Base-by-base conservation (phyloP, 2,329 filamentous ascomycete genomes). In the Penicillium janthinellum region DNA sequence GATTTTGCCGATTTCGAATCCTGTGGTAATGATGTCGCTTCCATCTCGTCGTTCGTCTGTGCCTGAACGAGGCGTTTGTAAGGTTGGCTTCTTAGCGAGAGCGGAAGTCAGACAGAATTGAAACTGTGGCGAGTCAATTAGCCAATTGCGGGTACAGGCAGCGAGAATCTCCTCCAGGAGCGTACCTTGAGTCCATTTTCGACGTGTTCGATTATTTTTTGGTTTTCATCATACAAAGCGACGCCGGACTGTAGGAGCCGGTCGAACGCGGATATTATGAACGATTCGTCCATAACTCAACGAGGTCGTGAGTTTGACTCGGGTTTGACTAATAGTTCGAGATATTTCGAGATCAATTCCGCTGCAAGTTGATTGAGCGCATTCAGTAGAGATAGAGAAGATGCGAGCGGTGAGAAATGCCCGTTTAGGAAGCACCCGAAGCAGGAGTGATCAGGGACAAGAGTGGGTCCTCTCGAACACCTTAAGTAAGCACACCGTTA, bases 1-100 rank as follows among this genome's bases (percentile, higher is more conserved):
- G 11, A 49, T 39, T 31, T 49, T 22, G 37, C 54, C 45, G 42
- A 56, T 56, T 39, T 50, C 54, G 34, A 56, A 56, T 7, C 54
- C 54, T 5, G 20, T 7, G 37, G 44, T 56, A 15, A 35, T 56
- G 34, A 56, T 56, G 41, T 56, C 54, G 34, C 54, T 56, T 14
- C 54, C 54, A 25, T 50, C 54, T 11, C 11, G 35, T 5, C 2
- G 49, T 5, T 39, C 37, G 20, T 17, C 25, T 4, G 17, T 25
- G 22, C 10, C 20, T 6, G 49, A 39, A n/a, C 25, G 5, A 3
- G 49, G 49, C 10, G 34, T 38, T 52, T 52, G 49, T n/a, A 52
- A 41, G 5, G 14, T 52, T 12, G 49, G 49, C 17, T 52, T 52
- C 22, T 39, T 52, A 5, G 49, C 35, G 12, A 52, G 37, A 25